Conservation (phyloP, 192 early-diverging fungal species). For the Rhizophagus prolifer region DNA sequence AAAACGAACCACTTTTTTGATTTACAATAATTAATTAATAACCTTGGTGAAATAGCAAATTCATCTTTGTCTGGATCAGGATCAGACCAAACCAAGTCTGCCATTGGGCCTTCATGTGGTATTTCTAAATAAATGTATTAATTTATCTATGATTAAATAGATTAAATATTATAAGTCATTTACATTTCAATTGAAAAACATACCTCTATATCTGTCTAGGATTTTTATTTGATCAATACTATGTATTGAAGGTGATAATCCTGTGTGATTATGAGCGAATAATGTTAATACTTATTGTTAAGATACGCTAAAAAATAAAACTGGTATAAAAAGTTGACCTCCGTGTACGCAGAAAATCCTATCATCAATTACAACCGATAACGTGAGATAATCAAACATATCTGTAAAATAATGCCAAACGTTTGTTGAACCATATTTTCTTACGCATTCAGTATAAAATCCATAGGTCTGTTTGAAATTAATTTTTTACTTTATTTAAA, state of each 20-base stretch:
- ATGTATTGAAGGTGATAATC: constrained; percentile 79
- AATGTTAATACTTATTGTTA: not conserved
- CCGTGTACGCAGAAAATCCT: constrained; percentile 95
- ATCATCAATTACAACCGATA: constrained; percentile 86
- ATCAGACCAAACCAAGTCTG: constrained; percentile 92
- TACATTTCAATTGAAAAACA: not conserved
- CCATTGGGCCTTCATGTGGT: constrained; percentile 94
- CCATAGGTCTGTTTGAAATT: constrained; percentile 72
- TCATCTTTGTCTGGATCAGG: constrained; percentile 74
- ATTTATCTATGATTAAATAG: not conserved
- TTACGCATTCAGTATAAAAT: constrained; percentile 89
- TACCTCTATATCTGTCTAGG: constrained; percentile 81
- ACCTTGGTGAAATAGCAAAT: constrained; percentile 79
- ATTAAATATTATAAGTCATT: not conserved
- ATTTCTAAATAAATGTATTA: constrained; percentile 59
- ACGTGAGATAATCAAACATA: constrained; percentile 89
- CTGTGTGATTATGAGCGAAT: constrained; percentile 32
- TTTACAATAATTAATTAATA: not conserved
- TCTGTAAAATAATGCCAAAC: constrained; percentile 96
- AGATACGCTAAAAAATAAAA: not conserved
- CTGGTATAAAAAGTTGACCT: constrained; percentile 45
- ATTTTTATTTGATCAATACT: constrained; percentile 85
- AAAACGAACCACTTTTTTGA: not conserved
- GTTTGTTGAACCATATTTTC: constrained; percentile 77
- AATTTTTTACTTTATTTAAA: too few relatives aligned